phyloP scores from a whole-genome alignment of 495 filamentous ascomycete genomes.

The Podospora anserina region DNA sequence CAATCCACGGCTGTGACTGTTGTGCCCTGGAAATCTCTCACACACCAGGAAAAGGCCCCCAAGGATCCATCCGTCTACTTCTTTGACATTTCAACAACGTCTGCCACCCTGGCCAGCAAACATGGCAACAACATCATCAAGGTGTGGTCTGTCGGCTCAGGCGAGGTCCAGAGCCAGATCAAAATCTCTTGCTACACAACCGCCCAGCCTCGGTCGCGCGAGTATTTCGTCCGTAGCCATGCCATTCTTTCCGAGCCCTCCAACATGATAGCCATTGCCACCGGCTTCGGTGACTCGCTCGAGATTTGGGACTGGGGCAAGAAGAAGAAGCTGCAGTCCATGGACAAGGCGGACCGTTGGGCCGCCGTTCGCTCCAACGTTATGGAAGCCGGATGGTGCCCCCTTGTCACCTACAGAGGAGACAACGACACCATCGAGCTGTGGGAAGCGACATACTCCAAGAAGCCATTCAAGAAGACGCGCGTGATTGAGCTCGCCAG shows the following conservation, averaged over 20 bases:
- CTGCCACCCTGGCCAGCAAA: conserved; percentile 29
- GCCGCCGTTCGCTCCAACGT: conserved; percentile 34
- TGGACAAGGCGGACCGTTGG: conserved; percentile 37
- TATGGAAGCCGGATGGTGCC: conserved; percentile 30
- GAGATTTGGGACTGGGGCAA: conserved; percentile 40
- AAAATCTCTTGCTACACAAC: conserved; percentile 37
- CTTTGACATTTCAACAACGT: conserved; percentile 31
- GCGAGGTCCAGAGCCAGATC: conserved; percentile 30
- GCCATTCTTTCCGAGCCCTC: conserved; percentile 36
- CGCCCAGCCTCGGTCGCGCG: conserved; percentile 34
- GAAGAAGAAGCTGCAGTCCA: conserved; percentile 35
- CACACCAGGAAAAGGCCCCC: conserved; percentile 25
- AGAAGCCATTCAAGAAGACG: conserved; percentile 67
- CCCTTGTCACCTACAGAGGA: conserved; percentile 33
- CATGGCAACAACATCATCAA: conserved; percentile 40
- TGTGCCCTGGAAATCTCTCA: conserved; percentile 30
- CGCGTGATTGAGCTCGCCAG: conserved; percentile 62
- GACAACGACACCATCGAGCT: conserved; percentile 46
- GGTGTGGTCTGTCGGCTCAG: conserved; percentile 35
- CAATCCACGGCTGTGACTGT: conserved; percentile 16
- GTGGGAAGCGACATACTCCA: conserved; percentile 64
- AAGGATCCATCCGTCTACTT: conserved; percentile 33
- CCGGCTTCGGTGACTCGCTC: conserved; percentile 35
- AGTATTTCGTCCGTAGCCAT: conserved; percentile 41
- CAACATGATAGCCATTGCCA: conserved; percentile 34